Base-by-base conservation (phyloP, 208 protist species). In the Herpetomonas muscarum region DNA sequence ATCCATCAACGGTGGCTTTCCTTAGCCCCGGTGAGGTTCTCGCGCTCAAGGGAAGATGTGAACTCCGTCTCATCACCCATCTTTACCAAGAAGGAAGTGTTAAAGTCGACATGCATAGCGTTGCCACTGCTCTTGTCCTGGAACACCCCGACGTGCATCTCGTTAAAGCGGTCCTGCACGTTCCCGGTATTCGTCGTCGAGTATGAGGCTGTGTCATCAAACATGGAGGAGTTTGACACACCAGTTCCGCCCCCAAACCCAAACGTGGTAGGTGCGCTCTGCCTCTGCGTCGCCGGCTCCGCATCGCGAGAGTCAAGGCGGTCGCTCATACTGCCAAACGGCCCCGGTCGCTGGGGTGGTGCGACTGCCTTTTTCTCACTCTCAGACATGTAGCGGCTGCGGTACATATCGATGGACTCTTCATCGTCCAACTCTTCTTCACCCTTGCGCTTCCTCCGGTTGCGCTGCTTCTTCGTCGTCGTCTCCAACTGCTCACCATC, bases 41-140 rank as follows among this genome's bases (percentile, higher is more conserved):
- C 75, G 36, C 74, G 47, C 21, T 81, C 76, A 2, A 84, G 57
- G 24, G 71, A 82, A 0, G 85, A 79, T 4, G 65, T 82, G 36
- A 92, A 92, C n/a, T 84, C 67, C 12, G 62, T 81, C 28, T 81
- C 74, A 32, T 85, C 80, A 48, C 76, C 74, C 85, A 92, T 92
- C 55, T 87, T 87, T 22, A 92, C 82, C 32, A 81, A 36, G 67
- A 92, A 92, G 3, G 85, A 89, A 2, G 76, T 74, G 21, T 78
- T 58, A 55, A 87, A 85, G 52, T 78, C 66, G 9, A 70, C 30
- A 31, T 63, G 39, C 36, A 51, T 36, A 24, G 45, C 58, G 1
- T 55, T 56, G 41, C 44, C 3, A 3, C 47, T 54, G 32, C 61
- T 46, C 15, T 39, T 39, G 34, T 19, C 22, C 17, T 46, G 61